A percentile compares a stretch with the other conserved stretches of the same genome.
Evolutionary conservation across 2,329 filamentous ascomycete species (phyloP).

Genomic region (Cladosporium sp.): DNA sequence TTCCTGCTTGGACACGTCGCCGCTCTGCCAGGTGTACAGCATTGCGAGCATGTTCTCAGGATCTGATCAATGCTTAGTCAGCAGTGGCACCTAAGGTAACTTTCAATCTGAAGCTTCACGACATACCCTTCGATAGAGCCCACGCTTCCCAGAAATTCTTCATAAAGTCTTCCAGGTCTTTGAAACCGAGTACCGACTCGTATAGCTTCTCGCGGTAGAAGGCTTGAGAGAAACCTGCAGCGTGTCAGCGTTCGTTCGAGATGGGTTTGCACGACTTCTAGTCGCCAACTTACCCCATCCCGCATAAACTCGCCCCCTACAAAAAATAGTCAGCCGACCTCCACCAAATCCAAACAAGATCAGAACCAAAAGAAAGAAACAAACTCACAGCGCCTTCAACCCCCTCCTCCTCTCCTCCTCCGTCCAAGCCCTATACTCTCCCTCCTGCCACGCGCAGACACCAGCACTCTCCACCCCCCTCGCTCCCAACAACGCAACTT

Average conservation of each 20-base stretch:
- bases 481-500: slow-evolving; percentile 58
- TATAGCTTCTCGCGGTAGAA: slow-evolving; percentile 75
- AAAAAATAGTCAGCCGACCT: background rate
- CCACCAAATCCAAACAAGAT: background rate
- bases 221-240: slow-evolving; percentile 69
- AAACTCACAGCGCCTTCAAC: slow-evolving; percentile 61
- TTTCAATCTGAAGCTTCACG: background rate
- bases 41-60: slow-evolving; percentile 74
- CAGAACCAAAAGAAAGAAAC: slow-evolving; percentile 37
- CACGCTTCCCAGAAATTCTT: slow-evolving; percentile 74
- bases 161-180: slow-evolving; percentile 72
- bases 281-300: slow-evolving; percentile 53
- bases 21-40: slow-evolving; percentile 77
- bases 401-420: slow-evolving; percentile 55
- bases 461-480: slow-evolving; percentile 53
- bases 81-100: background rate
- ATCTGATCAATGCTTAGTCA: slow-evolving; percentile 43
- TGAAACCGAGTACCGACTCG: slow-evolving; percentile 63
- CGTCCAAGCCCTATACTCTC: slow-evolving; percentile 35
- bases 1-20: slow-evolving; percentile 67
- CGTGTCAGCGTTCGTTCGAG: background rate
- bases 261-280: background rate
- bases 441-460: slow-evolving; percentile 46
- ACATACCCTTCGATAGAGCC: slow-evolving; percentile 64
- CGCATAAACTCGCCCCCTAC: slow-evolving; percentile 60